Percentiles rank a stretch among this genome's conserved stretches.
Conservation (phyloP, 805 yeast genomes). For the Kuraishia borneana region DNA sequence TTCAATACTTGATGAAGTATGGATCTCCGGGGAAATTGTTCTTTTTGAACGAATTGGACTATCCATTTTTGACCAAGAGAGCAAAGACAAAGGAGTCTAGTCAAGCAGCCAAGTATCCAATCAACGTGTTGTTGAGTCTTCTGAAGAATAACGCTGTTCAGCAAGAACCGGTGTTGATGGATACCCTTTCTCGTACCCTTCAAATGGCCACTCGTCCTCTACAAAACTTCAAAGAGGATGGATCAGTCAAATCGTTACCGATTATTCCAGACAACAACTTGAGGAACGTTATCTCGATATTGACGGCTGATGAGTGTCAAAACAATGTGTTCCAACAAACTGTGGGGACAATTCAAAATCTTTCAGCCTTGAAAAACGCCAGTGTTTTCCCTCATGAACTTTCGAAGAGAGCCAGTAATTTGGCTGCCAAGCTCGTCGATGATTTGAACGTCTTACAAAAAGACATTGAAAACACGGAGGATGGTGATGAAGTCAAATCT, state of each 20-base stretch:
- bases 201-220: conserved; percentile 73
- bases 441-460: conserved; percentile 42
- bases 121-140: conserved; percentile 54
- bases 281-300: conserved; percentile 49
- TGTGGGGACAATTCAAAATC: conserved; percentile 67
- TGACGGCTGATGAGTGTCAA: conserved; percentile 76
- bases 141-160: conserved; percentile 54
- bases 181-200: conserved; percentile 59
- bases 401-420: conserved; percentile 46
- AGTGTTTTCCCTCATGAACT: conserved; percentile 57
- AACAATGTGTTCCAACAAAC: conserved; percentile 79
- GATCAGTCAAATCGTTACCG: conserved; percentile 29
- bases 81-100: conserved; percentile 4
- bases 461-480: conserved; percentile 25
- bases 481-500: conserved; percentile 35
- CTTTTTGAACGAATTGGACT: conserved; percentile 70
- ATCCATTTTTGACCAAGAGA: conserved; percentile 23
- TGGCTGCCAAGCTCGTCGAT: conserved; percentile 41
- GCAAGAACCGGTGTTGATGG: conserved; percentile 69
- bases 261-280: conserved; percentile 51
- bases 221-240: conserved; percentile 27
- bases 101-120: conserved; percentile 50
- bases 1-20: conserved; percentile 58
- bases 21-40: conserved; percentile 61
- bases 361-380: conserved; percentile 51